A percentile compares a stretch with the other conserved stretches of the same genome.
These are phyloP conservation scores for Myotisia sp. DNA, from an alignment of 2,329 filamentous ascomycete genomes.

Conservation along the genomic window DNA sequence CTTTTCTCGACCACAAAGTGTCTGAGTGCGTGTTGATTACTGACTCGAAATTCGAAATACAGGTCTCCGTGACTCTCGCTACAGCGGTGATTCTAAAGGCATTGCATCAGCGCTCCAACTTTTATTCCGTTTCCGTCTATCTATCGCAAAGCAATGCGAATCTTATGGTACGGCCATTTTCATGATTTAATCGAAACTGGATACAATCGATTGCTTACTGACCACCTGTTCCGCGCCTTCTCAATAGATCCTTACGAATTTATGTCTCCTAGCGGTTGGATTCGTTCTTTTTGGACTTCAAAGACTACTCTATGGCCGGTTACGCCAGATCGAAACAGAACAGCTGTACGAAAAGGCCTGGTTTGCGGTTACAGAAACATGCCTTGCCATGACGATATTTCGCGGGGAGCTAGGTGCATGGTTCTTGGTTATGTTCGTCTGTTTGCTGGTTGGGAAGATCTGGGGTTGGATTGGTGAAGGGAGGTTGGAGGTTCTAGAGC, in stretches of 20 bases:
- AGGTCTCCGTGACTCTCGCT: conserved; percentile 74
- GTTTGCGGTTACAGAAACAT: conserved; percentile 95
- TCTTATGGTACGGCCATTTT: conserved; percentile 52
- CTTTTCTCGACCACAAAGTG: too few species aligned
- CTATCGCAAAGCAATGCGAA: conserved; percentile 93
- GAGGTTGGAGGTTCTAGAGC: conserved; percentile 83
- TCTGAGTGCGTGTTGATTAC: too few species aligned
- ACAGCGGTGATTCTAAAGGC: conserved; percentile 74
- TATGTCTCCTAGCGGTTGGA: conserved; percentile 67
- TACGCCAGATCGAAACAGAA: conserved; percentile 89
- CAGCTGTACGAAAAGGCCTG: conserved; percentile 95
- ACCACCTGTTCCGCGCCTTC: conserved; percentile 3
- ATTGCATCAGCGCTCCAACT: conserved; percentile 89
- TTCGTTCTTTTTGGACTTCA: conserved; percentile 77
- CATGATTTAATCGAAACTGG: too few species aligned
- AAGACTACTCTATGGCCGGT: conserved; percentile 72
- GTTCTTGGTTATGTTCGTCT: conserved; percentile 94
- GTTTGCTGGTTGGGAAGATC: conserved; percentile 81
- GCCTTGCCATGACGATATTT: conserved; percentile 96
- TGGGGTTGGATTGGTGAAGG: conserved; percentile 98
- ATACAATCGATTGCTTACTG: too few species aligned
- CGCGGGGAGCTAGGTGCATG: conserved; percentile 85
- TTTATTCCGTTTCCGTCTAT: conserved; percentile 96
- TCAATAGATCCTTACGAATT: conserved; percentile 70
- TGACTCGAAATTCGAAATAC: too few species aligned